Conservation (phyloP, 352 stramenopile genomes). For the Thalassiosira mediterranea region DNA sequence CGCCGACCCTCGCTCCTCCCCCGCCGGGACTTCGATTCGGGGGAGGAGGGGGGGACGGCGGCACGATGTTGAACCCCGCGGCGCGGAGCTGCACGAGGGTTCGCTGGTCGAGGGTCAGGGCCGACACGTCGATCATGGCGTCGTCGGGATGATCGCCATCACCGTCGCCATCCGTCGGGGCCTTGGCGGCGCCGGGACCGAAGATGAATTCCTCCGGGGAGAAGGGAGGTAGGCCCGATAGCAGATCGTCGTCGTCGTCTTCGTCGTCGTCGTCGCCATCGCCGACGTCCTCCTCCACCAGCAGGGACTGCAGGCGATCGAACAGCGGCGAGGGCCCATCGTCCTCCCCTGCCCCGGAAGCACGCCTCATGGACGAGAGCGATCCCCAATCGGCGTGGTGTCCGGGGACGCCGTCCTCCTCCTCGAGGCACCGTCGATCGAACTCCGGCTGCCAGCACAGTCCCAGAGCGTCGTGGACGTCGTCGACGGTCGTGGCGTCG, state of each 20-base stretch:
- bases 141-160: not conserved
- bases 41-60: not conserved
- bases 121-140: conserved; percentile 44
- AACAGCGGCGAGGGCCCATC: conserved; percentile 40
- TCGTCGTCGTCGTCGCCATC: conserved; percentile 32
- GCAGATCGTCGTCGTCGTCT: conserved; percentile 30
- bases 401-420: conserved; percentile 5
- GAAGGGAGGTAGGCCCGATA: conserved; percentile 33
- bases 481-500: conserved; percentile 20
- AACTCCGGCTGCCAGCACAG: conserved; percentile 8
- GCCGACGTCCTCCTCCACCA: conserved; percentile 59
- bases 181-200: conserved; percentile 3
- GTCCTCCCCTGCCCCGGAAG: conserved; percentile 1
- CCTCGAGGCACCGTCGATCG: not conserved
- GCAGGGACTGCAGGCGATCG: conserved; percentile 69
- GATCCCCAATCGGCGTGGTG: not conserved
- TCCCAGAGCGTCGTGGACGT: conserved; percentile 28
- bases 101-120: conserved; percentile 48
- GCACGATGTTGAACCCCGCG: not conserved
- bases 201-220: conserved; percentile 39
- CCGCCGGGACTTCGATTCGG: no score
- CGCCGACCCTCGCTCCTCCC: no score
- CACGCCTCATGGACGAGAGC: not conserved
- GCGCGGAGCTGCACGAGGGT: conserved; percentile 51
- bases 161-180: not conserved